phyloP scores from a whole-genome alignment of 2,329 filamentous ascomycete species.

The Phoma sp. region DNA sequence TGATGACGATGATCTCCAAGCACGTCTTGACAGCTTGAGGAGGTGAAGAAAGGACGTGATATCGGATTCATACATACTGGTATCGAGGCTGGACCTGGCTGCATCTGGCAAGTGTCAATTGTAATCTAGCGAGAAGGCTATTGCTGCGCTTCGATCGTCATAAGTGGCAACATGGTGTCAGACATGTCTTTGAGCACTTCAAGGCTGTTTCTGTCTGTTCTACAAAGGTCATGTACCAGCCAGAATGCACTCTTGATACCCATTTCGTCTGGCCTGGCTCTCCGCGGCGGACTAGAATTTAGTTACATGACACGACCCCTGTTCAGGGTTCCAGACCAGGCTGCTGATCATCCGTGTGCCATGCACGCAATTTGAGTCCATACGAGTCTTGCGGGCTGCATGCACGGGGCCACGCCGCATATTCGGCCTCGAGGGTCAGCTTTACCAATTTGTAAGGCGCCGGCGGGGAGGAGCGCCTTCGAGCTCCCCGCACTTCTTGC shows the following conservation, averaged over 20 bases:
- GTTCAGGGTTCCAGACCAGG: constrained; percentile 11
- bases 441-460: constrained; percentile 12
- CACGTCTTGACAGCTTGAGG: constrained; percentile 85
- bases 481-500: constrained; percentile 12
- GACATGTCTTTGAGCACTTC: background rate
- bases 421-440: constrained; percentile 3
- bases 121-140: no score
- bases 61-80: background rate
- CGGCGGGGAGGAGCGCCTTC: constrained; percentile 10
- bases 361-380: constrained; percentile 8
- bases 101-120: background rate
- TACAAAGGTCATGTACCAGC: constrained; percentile 2
- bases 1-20: constrained; percentile 94
- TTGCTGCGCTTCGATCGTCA: background rate
- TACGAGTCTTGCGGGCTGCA: background rate
- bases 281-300: constrained; percentile 12
- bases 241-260: background rate
- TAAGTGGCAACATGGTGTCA: background rate
- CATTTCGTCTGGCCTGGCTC: background rate
- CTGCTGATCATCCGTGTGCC: constrained; percentile 13
- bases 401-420: background rate
- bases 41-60: constrained; percentile 51
- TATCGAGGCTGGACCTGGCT: background rate
- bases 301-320: constrained; percentile 12
- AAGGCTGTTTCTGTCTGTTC: constrained; percentile 1